Base-by-base conservation (phyloP, 768 basidiomycete genomes). In the Lentinula raphanica region DNA sequence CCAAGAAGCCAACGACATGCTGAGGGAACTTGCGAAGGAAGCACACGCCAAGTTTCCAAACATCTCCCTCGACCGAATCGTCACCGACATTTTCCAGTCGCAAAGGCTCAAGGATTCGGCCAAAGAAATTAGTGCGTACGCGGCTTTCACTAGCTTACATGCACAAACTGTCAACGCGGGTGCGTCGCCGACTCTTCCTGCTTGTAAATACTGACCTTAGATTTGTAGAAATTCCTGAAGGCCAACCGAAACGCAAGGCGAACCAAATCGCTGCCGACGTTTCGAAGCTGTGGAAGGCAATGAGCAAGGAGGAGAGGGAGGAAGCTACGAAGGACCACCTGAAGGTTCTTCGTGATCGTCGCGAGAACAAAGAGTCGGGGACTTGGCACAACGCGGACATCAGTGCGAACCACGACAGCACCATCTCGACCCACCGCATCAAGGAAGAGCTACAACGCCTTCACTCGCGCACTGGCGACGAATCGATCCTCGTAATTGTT, bases 381-480 rank as follows among this genome's bases (percentile, higher is more conserved):
- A 21, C 31, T 15, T 36, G 21, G 42, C 58, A 58, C 1, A 49
- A 61, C 13, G 31, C 36, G 12, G 25, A 46, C 27, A n/a, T 54
- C 19, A 44, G 42, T 23, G 39, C 60, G 21, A 53, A 42, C 45
- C 57, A 58, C 1, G 60, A 61, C 45, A 29, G 49, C 9, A 27
- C 28, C 27, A 35, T 39, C 27, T 51, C 38, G 13, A n/a, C 58
- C 25, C 27, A 44, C 12, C 21, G 25, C 13, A 27, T 61, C 28
- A 32, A 61, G 38, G 35, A 58, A 13, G 39, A 61, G 9, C 49
- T 61, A 21, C 15, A 28, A 13, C 12, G 12, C 32, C 35, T 40
- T 23, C 58, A 51, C 48, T 36, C 36, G 19, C 58, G 60, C 17
- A 61, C 57, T 32, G 60, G 60, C 7, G 51, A 49, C 19, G 60